Conservation (phyloP, 2,329 filamentous ascomycete species). For the Aspergillus sp. region DNA sequence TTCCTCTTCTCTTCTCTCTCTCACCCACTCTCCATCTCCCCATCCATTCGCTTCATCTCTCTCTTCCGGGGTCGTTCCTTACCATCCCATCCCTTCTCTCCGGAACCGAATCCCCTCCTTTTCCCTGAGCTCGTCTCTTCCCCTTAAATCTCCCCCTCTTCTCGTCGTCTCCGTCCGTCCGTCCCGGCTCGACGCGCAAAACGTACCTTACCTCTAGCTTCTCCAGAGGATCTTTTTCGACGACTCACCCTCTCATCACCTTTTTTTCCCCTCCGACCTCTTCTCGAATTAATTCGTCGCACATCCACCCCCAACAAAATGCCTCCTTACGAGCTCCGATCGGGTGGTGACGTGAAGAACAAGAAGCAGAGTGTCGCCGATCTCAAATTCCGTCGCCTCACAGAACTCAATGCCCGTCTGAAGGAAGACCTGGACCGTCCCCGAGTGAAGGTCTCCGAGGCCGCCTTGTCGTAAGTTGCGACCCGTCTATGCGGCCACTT, state of each 20-base stretch:
- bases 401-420: conserved; percentile 92
- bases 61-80: background rate
- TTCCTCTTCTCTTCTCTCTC: background rate
- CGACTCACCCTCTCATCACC: background rate
- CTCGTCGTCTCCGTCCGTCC: conserved; percentile 48
- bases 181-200: conserved; percentile 3
- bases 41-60: background rate
- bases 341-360: conserved; percentile 68
- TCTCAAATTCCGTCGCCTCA: conserved; percentile 91
- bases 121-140: background rate
- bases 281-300: background rate
- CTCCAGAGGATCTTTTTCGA: background rate
- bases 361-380: conserved; percentile 99
- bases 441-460: conserved; percentile 92
- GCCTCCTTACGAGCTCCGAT: conserved; percentile 65
- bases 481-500: conserved; percentile 4
- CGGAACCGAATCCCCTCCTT: background rate
- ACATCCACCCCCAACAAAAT: conserved; percentile 39
- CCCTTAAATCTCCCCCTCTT: conserved; percentile 40
- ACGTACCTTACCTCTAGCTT: background rate
- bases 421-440: conserved; percentile 95
- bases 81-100: conserved; percentile 10
- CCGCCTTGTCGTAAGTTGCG: conserved; percentile 71
- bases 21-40: background rate
- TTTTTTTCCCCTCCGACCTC: background rate